Conservation (phyloP, 176 grass and related monocot genomes). For the Tillandsia fasciculata region DNA sequence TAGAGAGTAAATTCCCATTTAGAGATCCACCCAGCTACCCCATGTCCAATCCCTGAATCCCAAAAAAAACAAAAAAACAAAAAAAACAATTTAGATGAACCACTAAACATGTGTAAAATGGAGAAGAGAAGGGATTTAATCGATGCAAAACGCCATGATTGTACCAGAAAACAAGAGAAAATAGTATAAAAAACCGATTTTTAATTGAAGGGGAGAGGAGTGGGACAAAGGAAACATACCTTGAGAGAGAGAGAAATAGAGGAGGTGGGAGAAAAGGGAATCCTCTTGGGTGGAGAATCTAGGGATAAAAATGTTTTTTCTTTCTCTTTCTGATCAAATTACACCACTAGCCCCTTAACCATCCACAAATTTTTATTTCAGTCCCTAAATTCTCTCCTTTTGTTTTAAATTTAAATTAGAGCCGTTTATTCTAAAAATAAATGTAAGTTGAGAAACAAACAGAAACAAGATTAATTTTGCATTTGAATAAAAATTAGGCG, state of each 20-base stretch:
- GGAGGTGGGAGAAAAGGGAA: no score
- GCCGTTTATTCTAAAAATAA: no score
- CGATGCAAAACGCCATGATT: background rate
- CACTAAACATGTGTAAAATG: background rate
- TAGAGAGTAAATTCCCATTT: background rate
- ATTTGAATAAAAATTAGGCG: no score
- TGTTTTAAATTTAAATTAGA: no score
- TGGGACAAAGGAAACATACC: slow-evolving; percentile 3
- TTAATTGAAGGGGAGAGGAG: background rate
- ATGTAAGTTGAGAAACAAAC: no score
- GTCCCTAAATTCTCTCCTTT: no score
- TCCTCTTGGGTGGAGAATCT: no score
- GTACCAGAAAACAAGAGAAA: slow-evolving; percentile 5
- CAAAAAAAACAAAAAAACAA: background rate
- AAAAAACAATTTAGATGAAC: slow-evolving; percentile 6
- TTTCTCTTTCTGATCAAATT: no score
- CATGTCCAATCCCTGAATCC: slow-evolving; percentile 9
- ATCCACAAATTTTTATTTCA: no score
- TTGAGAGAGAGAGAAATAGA: background rate
- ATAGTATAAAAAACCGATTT: background rate
- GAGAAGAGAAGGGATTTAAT: background rate
- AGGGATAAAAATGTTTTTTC: no score
- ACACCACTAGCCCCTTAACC: no score
- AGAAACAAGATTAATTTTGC: no score
- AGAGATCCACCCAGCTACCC: slow-evolving; percentile 3